Base-by-base conservation (phyloP, 345 rosid genomes). In the Melaleuca quinquenervia region DNA sequence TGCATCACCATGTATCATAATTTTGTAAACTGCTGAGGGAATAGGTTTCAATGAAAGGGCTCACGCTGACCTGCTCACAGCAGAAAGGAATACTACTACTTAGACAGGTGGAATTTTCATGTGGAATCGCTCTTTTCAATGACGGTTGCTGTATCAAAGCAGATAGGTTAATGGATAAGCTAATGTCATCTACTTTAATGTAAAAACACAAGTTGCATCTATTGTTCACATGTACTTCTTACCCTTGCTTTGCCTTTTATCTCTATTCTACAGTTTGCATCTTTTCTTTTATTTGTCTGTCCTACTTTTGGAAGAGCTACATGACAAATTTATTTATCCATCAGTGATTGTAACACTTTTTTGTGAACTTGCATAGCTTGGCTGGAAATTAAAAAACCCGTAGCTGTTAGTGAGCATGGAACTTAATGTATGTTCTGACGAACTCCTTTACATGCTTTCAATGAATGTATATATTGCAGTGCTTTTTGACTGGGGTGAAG, bases 401-500 rank as follows among this genome's bases (percentile, higher is more conserved):
- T 18, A 70, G 80, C 80, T 70, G 48, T 70, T 36, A 1, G 7
- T 36, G 80, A 70, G 80, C 80, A 18, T 18, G 48, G 80, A 70
- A 70, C 80, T 32, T 70, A 36, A 13, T 8, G 80, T 70, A 70
- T 48, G 48, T 58, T 88, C 85, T 90, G 86, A 88, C 51, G 5
- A 70, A 18, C 24, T 70, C 80, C 48, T 70, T 70, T 70, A 36
- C 80, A 36, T 41, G 41, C 48, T 70, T 36, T 54, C 53, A 20
- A 4, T 36, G 48, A 70, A 18, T 70, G 80, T 48, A 18, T 70
- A 84, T 56, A 50, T 87, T 89, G 91, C 86, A 96, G 99, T 95
- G 99, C 89, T 92, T 95, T 90, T 85, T 95, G 91, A 97, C 99
- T 50, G 99, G 98, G 60, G 98, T 97, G 48, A 97, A 96, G 89